Percentiles rank a stretch among this genome's conserved stretches.
Evolutionary conservation across 2,329 filamentous ascomycete genomes (phyloP).

Genomic region (Fusarium lateritium): DNA sequence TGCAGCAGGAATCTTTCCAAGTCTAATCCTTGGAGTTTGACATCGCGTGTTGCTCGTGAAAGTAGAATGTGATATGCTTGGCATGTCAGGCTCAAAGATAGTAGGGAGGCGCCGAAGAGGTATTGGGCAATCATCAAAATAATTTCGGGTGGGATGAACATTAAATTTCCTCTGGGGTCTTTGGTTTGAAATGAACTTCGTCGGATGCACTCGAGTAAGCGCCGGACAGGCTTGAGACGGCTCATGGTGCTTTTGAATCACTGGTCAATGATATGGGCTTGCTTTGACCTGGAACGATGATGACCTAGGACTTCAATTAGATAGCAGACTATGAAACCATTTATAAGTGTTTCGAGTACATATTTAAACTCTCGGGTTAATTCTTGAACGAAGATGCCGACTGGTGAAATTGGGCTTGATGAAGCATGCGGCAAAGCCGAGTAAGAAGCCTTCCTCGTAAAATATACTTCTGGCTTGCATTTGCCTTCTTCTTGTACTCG

Average conservation of each 20-base stretch:
- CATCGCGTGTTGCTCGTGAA: neutral
- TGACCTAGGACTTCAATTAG: neutral
- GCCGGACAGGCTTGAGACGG: no score
- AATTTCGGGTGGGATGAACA: neutral
- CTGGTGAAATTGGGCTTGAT: neutral
- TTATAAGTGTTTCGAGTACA: neutral
- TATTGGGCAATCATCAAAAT: conserved; percentile 4
- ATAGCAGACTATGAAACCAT: neutral
- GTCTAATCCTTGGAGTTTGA: neutral
- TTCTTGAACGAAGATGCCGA: neutral
- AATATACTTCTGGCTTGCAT: no score
- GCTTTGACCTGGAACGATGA: neutral
- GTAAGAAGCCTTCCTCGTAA: no score
- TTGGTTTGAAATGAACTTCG: neutral
- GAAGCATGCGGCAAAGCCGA: neutral
- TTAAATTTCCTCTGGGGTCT: conserved; percentile 13
- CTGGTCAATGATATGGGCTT: no score
- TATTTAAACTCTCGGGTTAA: neutral
- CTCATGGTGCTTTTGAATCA: neutral
- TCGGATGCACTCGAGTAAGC: neutral
- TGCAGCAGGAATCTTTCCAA: conserved; percentile 4
- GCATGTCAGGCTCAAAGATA: conserved; percentile 21
- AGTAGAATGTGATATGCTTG: conserved; percentile 1
- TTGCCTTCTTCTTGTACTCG: no score
- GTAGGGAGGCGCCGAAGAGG: neutral